Evolutionary conservation across 108 stramenopile genomes (phyloP).

Genomic region (Stephanodiscus triporus): DNA sequence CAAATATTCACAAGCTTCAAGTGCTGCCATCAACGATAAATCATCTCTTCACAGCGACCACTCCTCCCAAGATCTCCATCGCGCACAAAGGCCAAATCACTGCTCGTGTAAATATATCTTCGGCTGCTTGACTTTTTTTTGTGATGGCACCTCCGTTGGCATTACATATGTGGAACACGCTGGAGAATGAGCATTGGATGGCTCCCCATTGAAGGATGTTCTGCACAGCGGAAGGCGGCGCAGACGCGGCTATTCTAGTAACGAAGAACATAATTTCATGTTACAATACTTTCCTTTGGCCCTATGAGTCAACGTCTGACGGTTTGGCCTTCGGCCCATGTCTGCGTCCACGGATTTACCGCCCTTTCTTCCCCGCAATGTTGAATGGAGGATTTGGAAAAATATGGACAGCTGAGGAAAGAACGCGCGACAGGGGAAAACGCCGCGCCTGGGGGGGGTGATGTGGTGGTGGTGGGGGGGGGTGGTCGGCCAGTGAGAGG

Average conservation of each 20-base stretch:
- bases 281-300: not conserved
- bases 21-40: constrained; percentile 3
- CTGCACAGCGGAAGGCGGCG: constrained; percentile 16
- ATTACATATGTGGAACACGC: constrained; percentile 35
- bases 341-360: too few species aligned
- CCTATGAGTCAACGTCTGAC: too few species aligned
- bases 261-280: constrained; percentile 5
- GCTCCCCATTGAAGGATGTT: constrained; percentile 31
- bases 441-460: too few species aligned
- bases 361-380: too few species aligned
- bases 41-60: constrained; percentile 14
- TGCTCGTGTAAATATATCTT: constrained; percentile 29
- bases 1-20: not conserved
- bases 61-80: constrained; percentile 26
- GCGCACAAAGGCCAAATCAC: constrained; percentile 35
- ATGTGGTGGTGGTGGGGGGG: too few species aligned
- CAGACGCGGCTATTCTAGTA: constrained; percentile 18
- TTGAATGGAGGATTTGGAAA: too few species aligned
- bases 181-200: constrained; percentile 43
- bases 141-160: constrained; percentile 17
- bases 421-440: too few species aligned
- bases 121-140: constrained; percentile 20
- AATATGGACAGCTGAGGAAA: too few species aligned
- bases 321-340: too few species aligned
- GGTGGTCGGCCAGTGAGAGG: too few species aligned